A percentile compares a stretch with the other conserved stretches of the same genome.
Evolutionary conservation across 441 rosid genomes (phyloP).

Genomic region (Populus hybrid): DNA sequence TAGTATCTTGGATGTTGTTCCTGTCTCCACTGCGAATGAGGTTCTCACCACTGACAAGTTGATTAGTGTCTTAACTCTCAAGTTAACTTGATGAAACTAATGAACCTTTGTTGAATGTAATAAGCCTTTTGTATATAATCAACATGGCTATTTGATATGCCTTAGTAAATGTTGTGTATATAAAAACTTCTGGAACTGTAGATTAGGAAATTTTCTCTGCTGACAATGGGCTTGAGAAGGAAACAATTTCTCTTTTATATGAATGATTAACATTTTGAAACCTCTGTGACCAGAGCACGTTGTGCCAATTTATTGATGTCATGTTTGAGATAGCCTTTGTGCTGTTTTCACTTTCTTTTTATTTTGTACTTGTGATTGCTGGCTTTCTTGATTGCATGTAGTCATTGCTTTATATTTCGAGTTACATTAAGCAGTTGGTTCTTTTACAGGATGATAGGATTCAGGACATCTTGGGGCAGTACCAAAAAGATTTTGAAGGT

Average conservation of each 20-base stretch:
- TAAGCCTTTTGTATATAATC: background rate
- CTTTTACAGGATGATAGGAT: conserved; percentile 57
- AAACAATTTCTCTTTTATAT: background rate
- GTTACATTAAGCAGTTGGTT: background rate
- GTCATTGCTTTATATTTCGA: background rate
- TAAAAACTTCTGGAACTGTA: background rate
- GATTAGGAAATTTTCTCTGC: background rate
- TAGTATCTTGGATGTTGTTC: background rate
- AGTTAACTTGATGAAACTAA: background rate
- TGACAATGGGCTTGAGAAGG: background rate
- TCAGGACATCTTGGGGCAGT: conserved; percentile 64
- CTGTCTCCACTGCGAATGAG: background rate
- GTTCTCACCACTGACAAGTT: background rate
- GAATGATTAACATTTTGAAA: background rate
- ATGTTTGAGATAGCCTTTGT: background rate
- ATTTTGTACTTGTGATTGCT: background rate
- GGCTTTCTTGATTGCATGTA: background rate
- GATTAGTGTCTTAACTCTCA: background rate
- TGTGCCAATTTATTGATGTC: background rate
- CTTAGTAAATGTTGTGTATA: background rate
- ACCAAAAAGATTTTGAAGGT: conserved; percentile 56
- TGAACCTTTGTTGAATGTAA: background rate
- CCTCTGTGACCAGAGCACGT: background rate
- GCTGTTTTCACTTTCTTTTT: background rate
- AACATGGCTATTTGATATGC: background rate